Conservation (phyloP, 2,329 filamentous ascomycete species). For the Leptographium radiaticola region DNA sequence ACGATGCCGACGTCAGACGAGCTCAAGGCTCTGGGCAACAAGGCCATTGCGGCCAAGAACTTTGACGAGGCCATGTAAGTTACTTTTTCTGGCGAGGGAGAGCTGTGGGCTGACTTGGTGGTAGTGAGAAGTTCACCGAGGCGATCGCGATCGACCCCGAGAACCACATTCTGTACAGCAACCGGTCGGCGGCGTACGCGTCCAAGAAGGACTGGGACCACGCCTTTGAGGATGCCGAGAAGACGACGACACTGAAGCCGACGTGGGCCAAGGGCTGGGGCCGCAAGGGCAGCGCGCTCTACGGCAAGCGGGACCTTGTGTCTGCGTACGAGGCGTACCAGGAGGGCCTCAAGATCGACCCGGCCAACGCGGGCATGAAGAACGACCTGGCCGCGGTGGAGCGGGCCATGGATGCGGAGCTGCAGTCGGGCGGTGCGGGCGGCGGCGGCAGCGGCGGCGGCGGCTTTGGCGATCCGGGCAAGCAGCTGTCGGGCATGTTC, state of each 20-base stretch:
- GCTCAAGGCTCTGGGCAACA: slow-evolving; percentile 96
- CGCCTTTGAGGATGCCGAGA: slow-evolving; percentile 79
- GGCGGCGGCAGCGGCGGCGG: slow-evolving; percentile 35
- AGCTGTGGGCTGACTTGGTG: neutral
- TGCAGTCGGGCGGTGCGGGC: neutral
- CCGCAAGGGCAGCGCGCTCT: slow-evolving; percentile 80
- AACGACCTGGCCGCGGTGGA: slow-evolving; percentile 73
- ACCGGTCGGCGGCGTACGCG: slow-evolving; percentile 77
- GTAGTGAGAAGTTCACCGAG: slow-evolving; percentile 83
- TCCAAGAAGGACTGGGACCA: slow-evolving; percentile 80
- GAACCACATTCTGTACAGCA: slow-evolving; percentile 97
- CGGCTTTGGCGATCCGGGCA: slow-evolving; percentile 29
- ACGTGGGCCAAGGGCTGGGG: slow-evolving; percentile 98
- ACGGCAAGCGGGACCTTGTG: slow-evolving; percentile 75
- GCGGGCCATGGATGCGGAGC: slow-evolving; percentile 71
- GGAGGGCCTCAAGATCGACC: slow-evolving; percentile 85
- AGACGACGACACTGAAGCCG: slow-evolving; percentile 87
- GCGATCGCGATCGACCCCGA: slow-evolving; percentile 76
- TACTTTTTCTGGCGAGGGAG: neutral
- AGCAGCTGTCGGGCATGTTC: slow-evolving; percentile 71
- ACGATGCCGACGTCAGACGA: slow-evolving; percentile 52
- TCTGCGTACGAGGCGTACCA: slow-evolving; percentile 84
- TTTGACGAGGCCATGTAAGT: slow-evolving; percentile 88
- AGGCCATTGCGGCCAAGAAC: slow-evolving; percentile 95
- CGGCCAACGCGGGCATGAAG: slow-evolving; percentile 85